Base-by-base conservation (phyloP, 2,329 filamentous ascomycete species). In the Macrophomina phaseolina region DNA sequence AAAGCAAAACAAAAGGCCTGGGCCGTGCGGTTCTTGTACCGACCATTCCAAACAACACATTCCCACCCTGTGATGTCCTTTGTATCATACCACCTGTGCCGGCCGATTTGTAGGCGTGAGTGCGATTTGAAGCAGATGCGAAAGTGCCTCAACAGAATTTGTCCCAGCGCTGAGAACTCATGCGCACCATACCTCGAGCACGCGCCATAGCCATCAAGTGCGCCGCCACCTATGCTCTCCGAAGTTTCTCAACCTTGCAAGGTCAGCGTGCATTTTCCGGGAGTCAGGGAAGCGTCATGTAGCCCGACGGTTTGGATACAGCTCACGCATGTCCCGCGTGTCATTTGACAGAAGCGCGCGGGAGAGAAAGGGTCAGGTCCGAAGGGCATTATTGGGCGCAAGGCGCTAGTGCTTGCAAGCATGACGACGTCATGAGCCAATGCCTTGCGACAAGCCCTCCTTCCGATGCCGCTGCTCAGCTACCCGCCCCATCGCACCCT, bases 371-470 rank as follows among this genome's bases (percentile, higher is more conserved):
- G 58, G 58, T 62, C 32, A 62, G 58, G 58, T 32, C 58, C 38
- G 42, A 62, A 40, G 38, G 36, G 48, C n/a, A 16, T 28, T 36
- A 8, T 23, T 61, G 40, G 56, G 42, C 42, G 45, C 38, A 36
- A 28, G 30, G 42, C 56, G 56, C 56, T 61, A 61, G 56, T 40
- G 56, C 14, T 46, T 34, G 42, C 28, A 46, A 46, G 56, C 56
- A 62, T 65, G 63, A 65, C 63, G 30, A 56, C 63, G 63, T 65
- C 63, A 65, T 65, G 48, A 32, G 18, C 36, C 51, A 36, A 46
- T 46, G 42, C 49, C 62, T 55, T 46, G 46, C 58, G 30, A 34
- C 32, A 49, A n/a, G 58, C 32, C 40, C 30, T 49, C 58, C 63
- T 53, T 65, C 63, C 63, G 63, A 65, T 65, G 63, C 63, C 63